Evolutionary conservation across 192 early-diverging fungal genomes (phyloP).

Genomic region (Radiomyces spectabilis): DNA sequence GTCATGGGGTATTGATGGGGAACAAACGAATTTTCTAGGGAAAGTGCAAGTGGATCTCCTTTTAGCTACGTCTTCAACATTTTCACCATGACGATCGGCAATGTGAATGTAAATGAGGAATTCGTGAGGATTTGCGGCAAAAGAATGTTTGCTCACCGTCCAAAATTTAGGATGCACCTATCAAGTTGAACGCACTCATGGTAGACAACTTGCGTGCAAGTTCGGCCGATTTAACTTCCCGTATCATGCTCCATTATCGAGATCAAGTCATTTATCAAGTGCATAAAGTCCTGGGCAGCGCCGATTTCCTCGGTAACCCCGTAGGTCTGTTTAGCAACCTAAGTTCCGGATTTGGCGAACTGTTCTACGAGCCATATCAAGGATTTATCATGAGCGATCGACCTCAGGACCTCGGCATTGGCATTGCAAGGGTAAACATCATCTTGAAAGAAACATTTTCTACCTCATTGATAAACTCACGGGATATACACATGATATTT

Average conservation of each 20-base stretch:
- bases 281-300: conserved; percentile 69
- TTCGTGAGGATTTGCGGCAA: too few relatives aligned
- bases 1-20: too few relatives aligned
- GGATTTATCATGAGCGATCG: conserved; percentile 82
- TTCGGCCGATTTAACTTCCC: conserved; percentile 49
- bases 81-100: conserved; percentile 84
- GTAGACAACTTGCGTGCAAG: conserved; percentile 73
- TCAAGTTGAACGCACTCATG: conserved; percentile 70
- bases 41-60: too few relatives aligned
- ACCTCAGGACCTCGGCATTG: conserved; percentile 81
- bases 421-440: conserved; percentile 53
- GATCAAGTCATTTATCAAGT: conserved; percentile 72
- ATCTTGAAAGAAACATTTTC: too few relatives aligned
- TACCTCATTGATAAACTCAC: too few relatives aligned
- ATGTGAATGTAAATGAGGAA: conserved; percentile 51
- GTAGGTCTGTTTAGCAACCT: conserved; percentile 85
- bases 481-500: too few relatives aligned
- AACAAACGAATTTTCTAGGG: too few relatives aligned
- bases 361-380: conserved; percentile 89
- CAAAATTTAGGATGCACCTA: conserved; percentile 63
- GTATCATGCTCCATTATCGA: conserved; percentile 68
- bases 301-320: conserved; percentile 78
- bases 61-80: conserved; percentile 53
- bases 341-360: conserved; percentile 78
- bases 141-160: too few relatives aligned